Conservation (phyloP, 1,139 yeast species). For the Sugiyamaella pinicola region DNA sequence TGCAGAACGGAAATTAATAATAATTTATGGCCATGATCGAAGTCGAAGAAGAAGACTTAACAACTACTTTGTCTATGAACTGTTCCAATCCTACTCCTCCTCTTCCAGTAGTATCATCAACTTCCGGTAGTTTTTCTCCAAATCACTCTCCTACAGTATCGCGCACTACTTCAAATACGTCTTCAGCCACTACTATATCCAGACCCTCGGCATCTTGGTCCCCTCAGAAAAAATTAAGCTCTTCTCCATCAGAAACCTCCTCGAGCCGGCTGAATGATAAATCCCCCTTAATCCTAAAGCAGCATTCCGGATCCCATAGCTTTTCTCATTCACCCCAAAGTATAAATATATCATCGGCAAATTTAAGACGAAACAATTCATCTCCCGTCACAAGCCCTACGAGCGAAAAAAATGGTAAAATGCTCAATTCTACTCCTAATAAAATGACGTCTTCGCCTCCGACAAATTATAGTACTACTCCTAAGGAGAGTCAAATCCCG, state of each 20-base stretch:
- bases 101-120: not conserved
- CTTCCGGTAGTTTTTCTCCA: not conserved
- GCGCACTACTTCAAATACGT: no score
- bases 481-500: constrained; percentile 2
- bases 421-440: not conserved
- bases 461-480: not conserved
- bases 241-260: not conserved
- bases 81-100: not conserved
- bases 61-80: no score
- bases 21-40: no score
- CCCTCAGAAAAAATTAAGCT: not conserved
- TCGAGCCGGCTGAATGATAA: not conserved
- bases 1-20: not conserved
- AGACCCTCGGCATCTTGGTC: not conserved
- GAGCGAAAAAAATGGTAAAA: not conserved
- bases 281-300: not conserved
- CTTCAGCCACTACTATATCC: not conserved
- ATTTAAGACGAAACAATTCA: constrained; percentile 1
- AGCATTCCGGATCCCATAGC: constrained; percentile 11
- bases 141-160: not conserved
- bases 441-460: not conserved
- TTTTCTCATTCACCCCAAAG: constrained; percentile 7
- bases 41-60: no score
- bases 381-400: constrained; percentile 10
- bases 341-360: constrained; percentile 5